Evolutionary conservation across 768 basidiomycete species (phyloP).

Genomic region (Trametes gibbosa): DNA sequence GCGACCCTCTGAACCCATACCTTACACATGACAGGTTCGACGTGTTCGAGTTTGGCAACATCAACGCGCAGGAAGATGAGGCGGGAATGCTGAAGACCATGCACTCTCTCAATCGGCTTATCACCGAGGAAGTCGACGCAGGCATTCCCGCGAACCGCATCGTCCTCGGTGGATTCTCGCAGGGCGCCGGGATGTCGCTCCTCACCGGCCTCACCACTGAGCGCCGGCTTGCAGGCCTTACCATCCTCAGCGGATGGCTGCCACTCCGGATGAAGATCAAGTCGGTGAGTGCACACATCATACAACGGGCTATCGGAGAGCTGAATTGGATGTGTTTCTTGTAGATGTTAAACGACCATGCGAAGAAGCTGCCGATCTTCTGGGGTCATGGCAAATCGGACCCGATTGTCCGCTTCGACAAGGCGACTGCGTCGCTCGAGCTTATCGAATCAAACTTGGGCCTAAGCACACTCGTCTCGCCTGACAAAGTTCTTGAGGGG

Average conservation of each 20-base stretch:
- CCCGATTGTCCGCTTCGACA: conserved; percentile 60
- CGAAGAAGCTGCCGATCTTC: conserved; percentile 68
- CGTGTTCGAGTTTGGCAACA: conserved; percentile 45
- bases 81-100: conserved; percentile 68
- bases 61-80: conserved; percentile 62
- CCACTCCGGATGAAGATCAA: conserved; percentile 66
- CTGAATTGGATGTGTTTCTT: neutral
- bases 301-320: neutral
- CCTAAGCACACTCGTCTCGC: conserved; percentile 41
- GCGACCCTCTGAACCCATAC: neutral
- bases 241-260: conserved; percentile 77
- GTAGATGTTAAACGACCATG: conserved; percentile 61
- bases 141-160: conserved; percentile 71
- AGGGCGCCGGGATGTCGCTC: conserved; percentile 80
- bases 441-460: conserved; percentile 55
- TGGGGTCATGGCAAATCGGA: conserved; percentile 84
- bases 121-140: conserved; percentile 69
- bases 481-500: conserved; percentile 31
- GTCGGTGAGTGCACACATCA: conserved; percentile 41
- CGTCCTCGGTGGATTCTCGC: conserved; percentile 86
- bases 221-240: conserved; percentile 68
- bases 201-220: conserved; percentile 68
- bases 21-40: conserved; percentile 59
- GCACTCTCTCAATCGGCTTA: conserved; percentile 59
- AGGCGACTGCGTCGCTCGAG: conserved; percentile 54